phyloP scores from a whole-genome alignment of 176 grass and related monocot species.

The Thalia dealbata region DNA sequence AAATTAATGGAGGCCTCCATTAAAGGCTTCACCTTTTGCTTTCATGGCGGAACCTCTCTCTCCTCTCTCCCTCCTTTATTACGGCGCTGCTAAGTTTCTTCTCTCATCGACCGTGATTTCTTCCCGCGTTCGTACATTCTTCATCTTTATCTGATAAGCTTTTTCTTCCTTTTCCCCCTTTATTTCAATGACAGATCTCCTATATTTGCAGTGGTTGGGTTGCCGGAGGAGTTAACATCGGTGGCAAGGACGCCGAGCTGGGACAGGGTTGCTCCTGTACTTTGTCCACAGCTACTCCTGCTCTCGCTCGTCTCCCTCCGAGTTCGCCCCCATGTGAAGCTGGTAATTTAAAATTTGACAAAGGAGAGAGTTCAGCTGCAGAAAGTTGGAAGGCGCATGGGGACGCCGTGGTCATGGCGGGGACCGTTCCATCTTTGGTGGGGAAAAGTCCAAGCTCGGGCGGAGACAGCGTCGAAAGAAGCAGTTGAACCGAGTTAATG shows the following conservation, averaged over 20 bases:
- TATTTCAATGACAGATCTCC: no score
- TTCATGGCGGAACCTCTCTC: no score
- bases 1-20: no score
- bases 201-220: neutral
- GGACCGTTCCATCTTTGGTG: neutral
- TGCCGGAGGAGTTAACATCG: neutral
- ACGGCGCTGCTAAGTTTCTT: no score
- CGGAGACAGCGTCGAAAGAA: neutral
- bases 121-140: no score
- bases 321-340: constrained; percentile 2
- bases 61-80: no score
- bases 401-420: neutral
- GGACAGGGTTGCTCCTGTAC: neutral
- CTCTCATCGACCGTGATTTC: no score
- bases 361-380: neutral
- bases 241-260: neutral
- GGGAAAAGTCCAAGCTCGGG: constrained; percentile 6
- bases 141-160: no score
- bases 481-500: constrained; percentile 4
- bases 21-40: no score
- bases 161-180: neutral
- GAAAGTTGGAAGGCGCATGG: neutral
- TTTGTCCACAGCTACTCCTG: no score
- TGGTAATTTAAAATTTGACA: neutral
- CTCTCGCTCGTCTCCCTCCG: neutral